Conservation (phyloP, 495 filamentous ascomycete species). For the Trichocladium uniseriatum region DNA sequence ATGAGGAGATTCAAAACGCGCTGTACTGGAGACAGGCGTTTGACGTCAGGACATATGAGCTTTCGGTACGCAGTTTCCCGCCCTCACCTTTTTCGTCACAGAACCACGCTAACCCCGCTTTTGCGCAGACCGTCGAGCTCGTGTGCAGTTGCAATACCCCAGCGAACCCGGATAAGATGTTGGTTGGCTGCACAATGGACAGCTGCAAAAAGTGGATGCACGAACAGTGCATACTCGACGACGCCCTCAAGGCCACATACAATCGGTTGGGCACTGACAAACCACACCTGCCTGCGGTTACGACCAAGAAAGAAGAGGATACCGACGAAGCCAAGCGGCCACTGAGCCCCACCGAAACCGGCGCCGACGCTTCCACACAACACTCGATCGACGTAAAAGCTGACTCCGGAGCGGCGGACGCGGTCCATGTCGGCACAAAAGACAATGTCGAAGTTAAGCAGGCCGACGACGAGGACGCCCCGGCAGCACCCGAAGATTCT, state of each 20-base stretch:
- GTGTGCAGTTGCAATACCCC: conserved; percentile 54
- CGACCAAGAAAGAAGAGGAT: conserved; percentile 29
- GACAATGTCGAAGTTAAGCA: conserved; percentile 25
- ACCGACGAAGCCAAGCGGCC: conserved; percentile 31
- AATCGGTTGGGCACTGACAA: conserved; percentile 38
- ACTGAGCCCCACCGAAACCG: conserved; percentile 36
- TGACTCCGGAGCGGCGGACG: conserved; percentile 20
- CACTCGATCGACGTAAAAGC: conserved; percentile 43
- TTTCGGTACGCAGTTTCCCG: conserved; percentile 43
- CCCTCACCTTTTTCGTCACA: neutral
- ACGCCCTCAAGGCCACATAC: conserved; percentile 39
- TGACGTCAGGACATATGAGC: conserved; percentile 44
- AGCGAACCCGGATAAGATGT: conserved; percentile 52
- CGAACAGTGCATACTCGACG: conserved; percentile 48
- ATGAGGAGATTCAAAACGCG: conserved; percentile 44
- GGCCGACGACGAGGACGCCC: conserved; percentile 22
- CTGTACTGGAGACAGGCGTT: conserved; percentile 61
- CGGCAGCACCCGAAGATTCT: conserved; percentile 17
- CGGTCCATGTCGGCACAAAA: conserved; percentile 22
- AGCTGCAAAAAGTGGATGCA: conserved; percentile 57
- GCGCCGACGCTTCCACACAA: conserved; percentile 29
- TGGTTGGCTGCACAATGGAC: conserved; percentile 48
- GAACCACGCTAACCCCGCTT: conserved; percentile 5
- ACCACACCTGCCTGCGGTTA: conserved; percentile 29
- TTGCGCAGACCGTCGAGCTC: conserved; percentile 41